Evolutionary conservation across 257 asterid genomes (phyloP), one percentile per base, ranked within the genome.

Genomic region (Capsicum baccatum): DNA sequence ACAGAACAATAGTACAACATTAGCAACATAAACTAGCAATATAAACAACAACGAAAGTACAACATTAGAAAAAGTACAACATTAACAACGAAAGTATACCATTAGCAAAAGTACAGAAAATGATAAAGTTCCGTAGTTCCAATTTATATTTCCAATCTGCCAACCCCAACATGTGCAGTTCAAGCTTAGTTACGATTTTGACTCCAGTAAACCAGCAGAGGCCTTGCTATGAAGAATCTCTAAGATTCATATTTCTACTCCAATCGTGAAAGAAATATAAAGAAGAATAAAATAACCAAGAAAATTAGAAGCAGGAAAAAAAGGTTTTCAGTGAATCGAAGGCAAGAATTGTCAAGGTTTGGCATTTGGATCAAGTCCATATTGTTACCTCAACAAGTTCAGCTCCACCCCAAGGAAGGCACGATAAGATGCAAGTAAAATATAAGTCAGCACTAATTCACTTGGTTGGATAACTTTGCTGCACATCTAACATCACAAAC

Each of bases 381-480:
- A 74, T 50, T 74, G 60, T 74, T 87, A 97, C 99, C 98, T 97
- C 99, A 80, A 87, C 91, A 87, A 97, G 97, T 86, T 97, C 99
- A 81, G 97, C 91, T 84, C 99, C 99, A 63, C 99, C 99, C 99
- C 98, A 97, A 21, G 99, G 99, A 85, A 97, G 98, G 87, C 98
- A 94, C 79, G 97, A 92, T 81, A 97, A 89, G 78, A 95, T 89
- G 83, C 98, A 97, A 19, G 91, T 89, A 76, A 97, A 90, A 81
- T 97, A 97, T 86, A 97, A 97, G 92, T 97, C 99, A 67, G 97
- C 99, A 83, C 88, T 79, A 97, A 84, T 79, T 98, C 91, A 89
- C 96, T 92, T 2, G 98, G 97, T 83, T 92, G 98, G 83, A 97
- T 91, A 92, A 94, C 97, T 92, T 97, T 97, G 97, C 98, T 91